Evolutionary conservation across 805 yeast genomes (phyloP), one percentile per base, ranked within the genome.

Genomic region (Myxozyma neotropica): DNA sequence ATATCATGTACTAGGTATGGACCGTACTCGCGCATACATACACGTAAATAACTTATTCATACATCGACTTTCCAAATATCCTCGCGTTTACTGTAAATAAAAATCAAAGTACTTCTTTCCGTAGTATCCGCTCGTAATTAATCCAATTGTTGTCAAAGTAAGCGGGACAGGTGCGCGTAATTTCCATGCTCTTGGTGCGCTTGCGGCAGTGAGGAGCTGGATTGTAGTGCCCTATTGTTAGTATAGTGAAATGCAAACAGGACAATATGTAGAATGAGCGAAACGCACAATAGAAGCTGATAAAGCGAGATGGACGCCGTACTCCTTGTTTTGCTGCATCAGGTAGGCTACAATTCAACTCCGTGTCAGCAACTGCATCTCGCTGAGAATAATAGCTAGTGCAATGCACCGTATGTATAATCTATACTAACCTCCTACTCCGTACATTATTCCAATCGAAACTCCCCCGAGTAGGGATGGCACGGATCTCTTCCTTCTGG

Each of bases 401-500:
- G n/a, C n/a, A n/a, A 10, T 3, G 1, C 4, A 2, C 43, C 17
- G 10, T 8, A 10, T n/a, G 2, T 13, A n/a, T 19, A 38, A 19
- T 19, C 31, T 13, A 26, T 10, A 27, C 40, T 3, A 53, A 63
- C 67, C 79, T 1, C 77, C 67, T 31, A 64, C 61, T 26, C 74
- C 77, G 64, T 71, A 75, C n/a, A 75, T 59, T 7, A 71, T 67
- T 12, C 78, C 79, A 23, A 72, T 68, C 1, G 68, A 65, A 4
- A 75, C 59, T n/a, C 97, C 97, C 0, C 93, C 96, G 49, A 83
- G 75, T 55, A 92, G 78, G 0, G 96, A 89, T 23, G 96, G 95
- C 38, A 86, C 70, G 1, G 96, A 88, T 12, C 86, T 82, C 67
- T 87, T 87, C 53, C 84, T 83, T 55, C 76, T 75, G 65, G 12